Evolutionary conservation across 257 asterid species (phyloP), one percentile per base, ranked within the genome.

Genomic region (Salvia hispanica): DNA sequence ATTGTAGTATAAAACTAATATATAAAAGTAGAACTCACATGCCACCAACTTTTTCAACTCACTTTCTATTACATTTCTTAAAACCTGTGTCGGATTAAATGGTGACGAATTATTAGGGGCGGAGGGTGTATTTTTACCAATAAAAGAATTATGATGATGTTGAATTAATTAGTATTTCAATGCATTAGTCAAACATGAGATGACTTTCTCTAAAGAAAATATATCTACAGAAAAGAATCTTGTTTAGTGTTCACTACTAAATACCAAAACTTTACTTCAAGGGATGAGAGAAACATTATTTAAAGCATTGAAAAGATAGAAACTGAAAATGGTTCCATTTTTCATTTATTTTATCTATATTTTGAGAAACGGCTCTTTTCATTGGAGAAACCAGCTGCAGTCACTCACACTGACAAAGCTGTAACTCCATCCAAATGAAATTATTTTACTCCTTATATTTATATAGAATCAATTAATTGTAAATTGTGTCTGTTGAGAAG

Each of bases 361-460:
- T 6, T 25, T 31, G 9, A 39, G 34, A 16, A 13, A 69, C 62
- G 57, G 7, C 42, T 18, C 43, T 44, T 60, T 16, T 60, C 51
- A 16, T 74, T 54, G 74, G 71, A 68, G 53, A 75, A 75, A 25
- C 31, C 71, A 45, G 21, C 47, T 25, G 65, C 47, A 28, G 48
- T n/a, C 63, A 57, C 45, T n/a, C 63, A 57, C 45, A 54, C 45
- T 31, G 45, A 4, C 64, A 63, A 10, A 15, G 58, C 64, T 36
- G 28, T 33, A 59, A 57, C 25, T 45, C 59, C 54, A 46, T 39
- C 50, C 37, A 66, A 39, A 59, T 57, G 11, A 40, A 10, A 48
- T 34, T 34, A 34, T 34, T 43, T 36, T 51, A 7, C 12, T 67
- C 16, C 43, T 10, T 55, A 39, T 44, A 14, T 28, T 3, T 50